Evolutionary conservation across 164 flowering plant genomes (phyloP).

Genomic region (Magnolia sinica): DNA sequence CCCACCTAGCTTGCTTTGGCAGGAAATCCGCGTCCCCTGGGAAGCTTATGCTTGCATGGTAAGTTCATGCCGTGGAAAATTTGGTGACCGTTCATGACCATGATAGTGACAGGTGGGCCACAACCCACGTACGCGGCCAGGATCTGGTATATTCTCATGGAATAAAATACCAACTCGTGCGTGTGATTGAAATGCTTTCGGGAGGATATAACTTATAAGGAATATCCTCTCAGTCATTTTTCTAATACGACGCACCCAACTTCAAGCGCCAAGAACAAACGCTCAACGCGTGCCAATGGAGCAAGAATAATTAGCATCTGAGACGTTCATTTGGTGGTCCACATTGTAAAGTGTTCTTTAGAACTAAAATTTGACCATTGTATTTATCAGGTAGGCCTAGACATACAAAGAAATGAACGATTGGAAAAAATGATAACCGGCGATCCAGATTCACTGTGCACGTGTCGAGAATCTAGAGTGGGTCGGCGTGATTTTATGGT

Average conservation of each 20-base stretch:
- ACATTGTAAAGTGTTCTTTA: not conserved
- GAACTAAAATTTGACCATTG: too few species aligned
- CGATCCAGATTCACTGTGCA: too few species aligned
- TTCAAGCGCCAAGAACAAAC: not conserved
- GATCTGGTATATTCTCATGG: not conserved
- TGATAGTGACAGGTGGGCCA: not conserved
- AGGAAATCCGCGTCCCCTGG: too few species aligned
- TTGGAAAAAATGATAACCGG: too few species aligned
- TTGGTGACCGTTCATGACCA: not conserved
- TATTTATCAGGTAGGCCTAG: too few species aligned
- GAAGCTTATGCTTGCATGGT: too few species aligned
- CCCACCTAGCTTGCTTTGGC: too few species aligned
- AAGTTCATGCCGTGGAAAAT: too few species aligned
- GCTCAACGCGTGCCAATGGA: not conserved
- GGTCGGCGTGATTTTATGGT: too few species aligned
- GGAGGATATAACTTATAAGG: not conserved
- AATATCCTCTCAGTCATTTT: too few species aligned
- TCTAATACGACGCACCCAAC: not conserved
- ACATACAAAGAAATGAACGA: too few species aligned
- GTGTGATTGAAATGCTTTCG: not conserved
- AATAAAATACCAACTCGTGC: not conserved
- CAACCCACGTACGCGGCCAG: not conserved
- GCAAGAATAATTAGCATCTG: not conserved
- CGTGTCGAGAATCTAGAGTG: too few species aligned
- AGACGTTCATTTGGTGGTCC: not conserved